Base-by-base conservation (phyloP, 140 eudicot genomes). In the Ambrosia hybrid region DNA sequence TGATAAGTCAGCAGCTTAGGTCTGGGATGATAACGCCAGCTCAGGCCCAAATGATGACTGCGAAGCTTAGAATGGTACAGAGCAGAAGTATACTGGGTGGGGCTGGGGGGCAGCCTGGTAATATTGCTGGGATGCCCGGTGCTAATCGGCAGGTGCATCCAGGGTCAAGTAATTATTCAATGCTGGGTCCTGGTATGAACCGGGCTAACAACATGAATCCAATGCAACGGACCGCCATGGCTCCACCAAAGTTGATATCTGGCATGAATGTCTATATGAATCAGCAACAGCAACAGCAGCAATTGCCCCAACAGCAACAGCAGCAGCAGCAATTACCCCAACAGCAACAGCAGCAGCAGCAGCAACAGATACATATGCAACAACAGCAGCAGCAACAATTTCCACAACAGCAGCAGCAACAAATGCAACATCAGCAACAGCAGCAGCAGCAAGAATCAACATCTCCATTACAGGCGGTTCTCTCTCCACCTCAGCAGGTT, bases 201-300 rank as follows among this genome's bases (percentile, higher is more conserved):
- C 81, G 90, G 21, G 87, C 80, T 6, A 84, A 80, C 70, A 75
- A 60, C 63, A 71, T 83, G 65, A 88, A 76, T 67, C 90, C 80
- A 16, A 86, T 88, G 97, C 96, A 93, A 75, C 82, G 96, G 68
- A 80, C 87, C 0, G 80, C 81, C 9, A 83, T 89, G 88, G 89
- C 88, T 36, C 91, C 97, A 51, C 97, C 97, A 0, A 94, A 86
- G 78, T 26, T 86, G 69, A 86, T 87, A 77, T 51, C 93, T 2
- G 87, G 90, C 21, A 85, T 85, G 89, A 89, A 92, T 69, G 70
- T 71, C 9, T 86, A 88, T 82, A 84, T 86, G 96, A 87, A 81
- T 70, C 97, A 84, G 56, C 87, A 80, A 45, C 88, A 82, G 43
- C 85, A 73, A 3, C 89, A 74, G 16, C 90, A 80, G 64, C 84